Conservation (phyloP, 164 flowering plant genomes). For the Echeveria elegans region DNA sequence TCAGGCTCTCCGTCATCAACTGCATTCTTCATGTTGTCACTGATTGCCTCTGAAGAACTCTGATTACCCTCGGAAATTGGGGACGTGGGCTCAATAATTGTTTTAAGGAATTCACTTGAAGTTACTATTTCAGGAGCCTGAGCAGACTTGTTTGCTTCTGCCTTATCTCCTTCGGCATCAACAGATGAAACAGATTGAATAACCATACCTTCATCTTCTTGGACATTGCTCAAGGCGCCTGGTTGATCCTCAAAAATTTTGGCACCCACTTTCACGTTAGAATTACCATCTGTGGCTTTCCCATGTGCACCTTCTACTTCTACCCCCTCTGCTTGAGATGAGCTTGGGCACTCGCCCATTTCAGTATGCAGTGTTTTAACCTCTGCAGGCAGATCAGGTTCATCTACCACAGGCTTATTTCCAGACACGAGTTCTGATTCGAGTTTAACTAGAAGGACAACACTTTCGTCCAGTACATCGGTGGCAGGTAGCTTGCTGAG, state of each 20-base stretch:
- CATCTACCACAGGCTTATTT: not conserved
- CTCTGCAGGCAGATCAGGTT: not conserved
- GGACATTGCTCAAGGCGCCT: not conserved
- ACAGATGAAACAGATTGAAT: not conserved
- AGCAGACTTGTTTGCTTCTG: not conserved
- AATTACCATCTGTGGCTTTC: not conserved
- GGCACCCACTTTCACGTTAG: not conserved
- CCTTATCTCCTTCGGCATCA: not conserved
- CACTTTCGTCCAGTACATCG: not conserved
- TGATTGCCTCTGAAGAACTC: not conserved
- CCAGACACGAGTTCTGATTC: not conserved
- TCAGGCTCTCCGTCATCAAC: constrained; percentile 33
- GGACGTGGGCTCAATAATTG: not conserved
- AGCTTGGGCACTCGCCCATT: not conserved
- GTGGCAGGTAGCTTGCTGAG: not conserved
- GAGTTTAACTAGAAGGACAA: not conserved
- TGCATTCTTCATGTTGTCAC: not conserved
- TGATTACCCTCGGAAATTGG: not conserved
- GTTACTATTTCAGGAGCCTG: not conserved
- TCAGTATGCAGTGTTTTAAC: not conserved
- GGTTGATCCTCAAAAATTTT: not conserved
- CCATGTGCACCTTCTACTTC: not conserved
- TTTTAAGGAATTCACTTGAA: not conserved
- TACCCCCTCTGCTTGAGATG: not conserved
- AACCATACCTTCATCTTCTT: not conserved